Evolutionary conservation across 2,329 filamentous ascomycete species (phyloP), one percentile per base, ranked within the genome.

Genomic region (Knoxdaviesia capensis): DNA sequence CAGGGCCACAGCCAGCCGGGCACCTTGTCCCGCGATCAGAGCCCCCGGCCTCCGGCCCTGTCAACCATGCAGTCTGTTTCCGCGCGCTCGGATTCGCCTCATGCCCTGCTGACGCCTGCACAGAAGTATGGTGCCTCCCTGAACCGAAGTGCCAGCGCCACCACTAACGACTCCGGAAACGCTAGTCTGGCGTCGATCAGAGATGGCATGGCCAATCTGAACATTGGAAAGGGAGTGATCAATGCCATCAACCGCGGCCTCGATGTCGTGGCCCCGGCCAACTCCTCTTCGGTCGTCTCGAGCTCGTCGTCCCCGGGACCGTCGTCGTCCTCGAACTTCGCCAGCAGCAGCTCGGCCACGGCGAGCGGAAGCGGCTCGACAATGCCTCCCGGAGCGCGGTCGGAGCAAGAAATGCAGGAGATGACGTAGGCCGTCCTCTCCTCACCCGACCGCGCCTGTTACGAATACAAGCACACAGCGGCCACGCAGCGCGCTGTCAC

Each of bases 71-170:
- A 65, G 34, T 75, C 73, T 1, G 71, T 79, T 4, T 57, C 80
- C 11, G 59, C 68, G 1, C 68, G 67, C 0, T 64, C 79, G 4
- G 75, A 80, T 52, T 71, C 66, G 1, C 66, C 69, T 1, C 64
- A 77, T 43, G 61, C 66, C 37, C 62, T 64, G 5, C 52, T 71
- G 20, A 71, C 66, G 1, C 63, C 64, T 0, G n/a, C 50, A 20
- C 20, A 20, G 20, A 20, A 20, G 20, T 20, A 20, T 20, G 20
- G 20, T 20, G 20, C 58, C 3, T 48, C 59, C 28, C 51, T 68
- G 3, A 58, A 60, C 35, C 60, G 62, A 11, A 68, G 63, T 46
- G 56, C 58, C 2, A 68, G 64, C 32, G 59, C 65, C 4, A 63
- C 68, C 36, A 59, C 55, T 5, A 44, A 60, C 1, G 60, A 57